phyloP scores from a whole-genome alignment of 176 grass and related monocot species.

The Echinochloa phyllopogon region DNA sequence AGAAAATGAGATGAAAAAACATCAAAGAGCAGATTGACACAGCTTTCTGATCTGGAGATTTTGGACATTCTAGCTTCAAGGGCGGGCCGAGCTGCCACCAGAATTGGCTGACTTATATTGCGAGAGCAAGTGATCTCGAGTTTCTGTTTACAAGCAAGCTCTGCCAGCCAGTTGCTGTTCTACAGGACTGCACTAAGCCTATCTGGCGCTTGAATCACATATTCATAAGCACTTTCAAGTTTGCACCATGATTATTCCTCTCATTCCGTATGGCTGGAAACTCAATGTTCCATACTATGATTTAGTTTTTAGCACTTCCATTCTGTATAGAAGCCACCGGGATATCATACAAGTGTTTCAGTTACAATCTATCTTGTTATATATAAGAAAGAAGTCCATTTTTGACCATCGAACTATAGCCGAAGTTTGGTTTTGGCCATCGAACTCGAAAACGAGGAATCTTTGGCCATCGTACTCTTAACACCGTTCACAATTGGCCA shows the following conservation, averaged over 20 bases:
- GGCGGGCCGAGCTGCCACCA: neutral
- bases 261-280: slow-evolving; percentile 5
- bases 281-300: slow-evolving; percentile 9
- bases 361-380: neutral
- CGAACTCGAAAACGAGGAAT: too few species aligned
- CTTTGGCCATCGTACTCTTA: too few species aligned
- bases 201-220: neutral
- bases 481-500: too few species aligned
- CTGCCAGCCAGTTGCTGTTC: neutral
- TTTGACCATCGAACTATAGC: too few species aligned
- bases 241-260: slow-evolving; percentile 2
- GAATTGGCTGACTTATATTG: neutral
- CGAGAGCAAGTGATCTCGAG: neutral
- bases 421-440: too few species aligned
- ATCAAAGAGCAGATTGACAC: neutral
- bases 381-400: neutral
- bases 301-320: slow-evolving; percentile 8
- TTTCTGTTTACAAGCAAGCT: neutral
- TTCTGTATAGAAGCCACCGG: neutral
- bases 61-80: neutral
- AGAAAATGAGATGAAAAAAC: neutral
- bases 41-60: neutral
- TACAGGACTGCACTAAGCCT: neutral
- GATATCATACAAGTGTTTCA: slow-evolving; percentile 1
- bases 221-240: slow-evolving; percentile 6